Evolutionary conservation across 495 filamentous ascomycete genomes (phyloP).

Genomic region (Thermothielavioides terrestris): DNA sequence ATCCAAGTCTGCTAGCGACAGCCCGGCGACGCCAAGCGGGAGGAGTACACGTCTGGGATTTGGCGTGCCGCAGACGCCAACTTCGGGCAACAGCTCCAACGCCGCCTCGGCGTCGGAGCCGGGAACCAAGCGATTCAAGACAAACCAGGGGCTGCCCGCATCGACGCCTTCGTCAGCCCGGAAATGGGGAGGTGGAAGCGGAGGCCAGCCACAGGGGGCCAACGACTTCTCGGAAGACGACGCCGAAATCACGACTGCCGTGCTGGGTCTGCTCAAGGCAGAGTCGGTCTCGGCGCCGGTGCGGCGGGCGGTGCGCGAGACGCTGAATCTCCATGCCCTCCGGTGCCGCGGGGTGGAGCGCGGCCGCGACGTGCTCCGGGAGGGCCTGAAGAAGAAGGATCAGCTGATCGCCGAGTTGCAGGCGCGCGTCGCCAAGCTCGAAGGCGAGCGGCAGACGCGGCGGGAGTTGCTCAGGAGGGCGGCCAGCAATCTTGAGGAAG

Average conservation of each 20-base stretch:
- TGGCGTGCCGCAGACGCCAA: background rate
- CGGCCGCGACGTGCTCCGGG: conserved; percentile 54
- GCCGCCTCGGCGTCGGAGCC: background rate
- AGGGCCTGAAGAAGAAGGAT: conserved; percentile 54
- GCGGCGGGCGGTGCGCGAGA: conserved; percentile 33
- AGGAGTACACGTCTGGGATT: background rate
- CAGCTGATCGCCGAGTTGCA: conserved; percentile 46
- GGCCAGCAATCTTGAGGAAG: conserved; percentile 13
- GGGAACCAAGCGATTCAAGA: conserved; percentile 3
- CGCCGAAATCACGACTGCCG: conserved; percentile 44
- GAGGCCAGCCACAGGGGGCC: no score
- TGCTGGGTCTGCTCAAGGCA: conserved; percentile 43
- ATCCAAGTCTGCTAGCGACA: conserved; percentile 9
- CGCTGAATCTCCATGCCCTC: conserved; percentile 50
- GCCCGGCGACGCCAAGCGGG: background rate
- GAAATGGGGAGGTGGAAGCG: no score
- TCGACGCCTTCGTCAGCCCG: conserved; percentile 5
- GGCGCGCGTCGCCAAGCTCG: conserved; percentile 38
- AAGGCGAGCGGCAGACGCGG: conserved; percentile 45
- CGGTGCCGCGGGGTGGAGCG: conserved; percentile 48
- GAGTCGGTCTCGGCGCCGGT: conserved; percentile 32
- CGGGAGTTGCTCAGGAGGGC: conserved; percentile 15
- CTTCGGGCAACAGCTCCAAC: background rate
- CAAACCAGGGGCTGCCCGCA: conserved; percentile 27
- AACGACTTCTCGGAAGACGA: no score